Conservation (phyloP, 73 alveolate genomes). For the Diophrys sp. region DNA sequence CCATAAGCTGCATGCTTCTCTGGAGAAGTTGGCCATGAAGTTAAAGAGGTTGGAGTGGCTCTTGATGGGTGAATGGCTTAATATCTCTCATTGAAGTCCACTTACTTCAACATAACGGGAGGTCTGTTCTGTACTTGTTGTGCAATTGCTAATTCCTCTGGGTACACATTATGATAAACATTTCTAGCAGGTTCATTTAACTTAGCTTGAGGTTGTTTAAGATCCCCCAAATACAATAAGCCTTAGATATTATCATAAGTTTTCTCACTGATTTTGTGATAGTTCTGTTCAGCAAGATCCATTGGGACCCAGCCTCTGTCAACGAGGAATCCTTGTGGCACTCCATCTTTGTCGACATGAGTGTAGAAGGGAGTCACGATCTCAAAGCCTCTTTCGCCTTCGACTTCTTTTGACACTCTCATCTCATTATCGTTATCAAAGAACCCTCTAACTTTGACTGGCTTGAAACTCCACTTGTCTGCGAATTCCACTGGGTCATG, state of each 20-base stretch:
- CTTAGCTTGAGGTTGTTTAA: no score
- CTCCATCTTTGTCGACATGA: constrained; percentile 44
- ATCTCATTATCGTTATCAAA: constrained; percentile 33
- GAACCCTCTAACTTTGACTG: constrained; percentile 47
- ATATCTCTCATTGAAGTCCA: constrained; percentile 18
- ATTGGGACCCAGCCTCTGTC: constrained; percentile 65
- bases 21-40: constrained; percentile 24
- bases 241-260: no score
- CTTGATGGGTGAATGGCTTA: constrained; percentile 31
- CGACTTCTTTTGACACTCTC: constrained; percentile 18
- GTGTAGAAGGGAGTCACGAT: constrained; percentile 56
- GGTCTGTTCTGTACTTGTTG: no score
- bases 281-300: constrained; percentile 10
- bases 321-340: constrained; percentile 36
- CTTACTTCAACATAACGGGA: constrained; percentile 21
- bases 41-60: constrained; percentile 24
- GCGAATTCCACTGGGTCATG: constrained; percentile 8
- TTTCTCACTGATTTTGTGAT: constrained; percentile 4
- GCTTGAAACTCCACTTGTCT: constrained; percentile 38
- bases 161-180: no score
- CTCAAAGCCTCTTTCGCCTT: constrained; percentile 42
- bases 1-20: constrained; percentile 55
- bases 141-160: no score
- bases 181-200: no score
- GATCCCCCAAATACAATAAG: no score